Base-by-base conservation (phyloP, 352 stramenopile species). In the Globisporangium uncinulatum region DNA sequence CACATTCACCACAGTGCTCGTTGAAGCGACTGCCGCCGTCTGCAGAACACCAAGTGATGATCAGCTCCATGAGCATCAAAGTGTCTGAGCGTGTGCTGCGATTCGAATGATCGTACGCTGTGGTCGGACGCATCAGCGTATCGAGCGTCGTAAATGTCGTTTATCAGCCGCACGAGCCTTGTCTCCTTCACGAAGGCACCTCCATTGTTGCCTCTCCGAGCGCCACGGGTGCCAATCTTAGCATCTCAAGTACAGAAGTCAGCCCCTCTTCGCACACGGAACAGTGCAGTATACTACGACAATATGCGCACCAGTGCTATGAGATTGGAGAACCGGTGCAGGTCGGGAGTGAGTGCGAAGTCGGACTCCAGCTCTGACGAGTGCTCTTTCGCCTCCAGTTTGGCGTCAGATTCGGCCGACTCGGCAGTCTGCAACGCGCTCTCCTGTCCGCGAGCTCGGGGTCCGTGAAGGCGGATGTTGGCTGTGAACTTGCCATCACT, bases 141-240 rank as follows among this genome's bases (percentile, higher is more conserved):
- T 0, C 66, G 67, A 21, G 78, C 70, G 58, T 92, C 79, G 56
- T 89, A 92, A 36, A 92, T 80, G 17, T 92, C 79, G 48, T 83
- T 84, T 29, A 92, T 73, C 1, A 83, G 72, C 24, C 69, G 66
- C 17, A 79, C 59, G 6, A 85, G 61, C 32, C 75, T 73, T 49
- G 58, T 73, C 49, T 84, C 72, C 48, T 78, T 86, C 31, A 70
- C 65, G 48, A 73, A 81, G n/a, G 46, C 59, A 1, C 24, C 51
- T 36, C 37, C 45, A 0, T 17, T 43, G 49, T 17, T 46, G 32
- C 19, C 36, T 41, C 6, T 39, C 3, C 6, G 42, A 19, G 39
- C 19, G 32, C 41, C 21, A 4, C 15, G 42, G 3, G 31, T 6
- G 0, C 44, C n/a, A 29, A 54, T 39, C 47, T 59, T 17, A 21